Evolutionary conservation across 805 yeast species (phyloP), one percentile per base, ranked within the genome.

Genomic region (Myxozyma geophila): DNA sequence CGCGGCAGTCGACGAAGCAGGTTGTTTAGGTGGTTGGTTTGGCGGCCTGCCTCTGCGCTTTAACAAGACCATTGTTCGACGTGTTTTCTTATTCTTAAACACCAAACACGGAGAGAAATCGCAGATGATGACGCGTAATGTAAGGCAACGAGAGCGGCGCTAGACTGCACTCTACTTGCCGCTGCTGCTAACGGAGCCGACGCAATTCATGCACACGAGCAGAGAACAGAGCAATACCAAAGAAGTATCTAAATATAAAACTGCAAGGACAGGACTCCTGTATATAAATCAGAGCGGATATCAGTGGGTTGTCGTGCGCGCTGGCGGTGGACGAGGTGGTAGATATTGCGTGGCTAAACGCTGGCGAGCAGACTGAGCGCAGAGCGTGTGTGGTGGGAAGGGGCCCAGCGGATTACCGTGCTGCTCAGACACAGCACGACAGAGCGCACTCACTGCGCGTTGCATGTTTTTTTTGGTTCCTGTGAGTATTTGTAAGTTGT

Each of bases 41-140:
- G 59, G 37, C 9, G n/a, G 48, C 39, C 47, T 19, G 28, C 48
- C n/a, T 48, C 35, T 53, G 57, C 57, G 48, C 48, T 53, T 53
- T 17, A 36, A 28, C 44, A 43, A 7, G 9, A 48, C 49, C 57
- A 53, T 53, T 36, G 44, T 37, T 10, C 28, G n/a, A 23, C 28
- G 28, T 28, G 5, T 28, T 28, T 28, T 28, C 28, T 33, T 17
- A 51, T 15, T 33, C 15, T 9, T 1, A 12, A 19, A 39, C 44
- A 40, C 39, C 28, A 28, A 23, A 23, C 40, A 17, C 40, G 41
- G 35, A 4, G 21, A 19, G 35, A 37, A 39, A 7, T 19, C 8
- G 35, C 19, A n/a, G 36, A 52, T 28, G 5, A 52, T 1, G 46
- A 19, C 13, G 46, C 13, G 35, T 7, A 15, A 33, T 35, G 8